Evolutionary conservation across 2,329 filamentous ascomycete species (phyloP).

Genomic region (Paracoccidioides lutzii): DNA sequence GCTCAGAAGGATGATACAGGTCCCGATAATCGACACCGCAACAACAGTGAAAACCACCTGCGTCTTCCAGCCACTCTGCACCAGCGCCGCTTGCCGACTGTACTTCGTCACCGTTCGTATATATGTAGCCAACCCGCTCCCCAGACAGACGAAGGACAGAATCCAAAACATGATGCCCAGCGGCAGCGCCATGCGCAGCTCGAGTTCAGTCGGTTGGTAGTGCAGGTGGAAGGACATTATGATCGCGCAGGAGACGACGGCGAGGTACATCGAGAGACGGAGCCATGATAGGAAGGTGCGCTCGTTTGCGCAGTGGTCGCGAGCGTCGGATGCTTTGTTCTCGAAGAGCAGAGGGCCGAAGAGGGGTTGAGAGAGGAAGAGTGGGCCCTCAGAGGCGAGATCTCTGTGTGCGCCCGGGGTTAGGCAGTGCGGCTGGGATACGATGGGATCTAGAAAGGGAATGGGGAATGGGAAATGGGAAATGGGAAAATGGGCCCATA

Average conservation of each 20-base stretch:
- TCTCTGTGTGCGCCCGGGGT: constrained; percentile 15
- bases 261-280: constrained; percentile 78
- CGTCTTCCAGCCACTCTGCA: constrained; percentile 89
- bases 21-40: constrained; percentile 31
- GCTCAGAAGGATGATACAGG: constrained; percentile 33
- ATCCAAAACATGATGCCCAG: constrained; percentile 82
- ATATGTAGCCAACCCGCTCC: constrained; percentile 73
- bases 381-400: constrained; percentile 21
- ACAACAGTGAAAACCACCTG: constrained; percentile 52
- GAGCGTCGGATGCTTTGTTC: constrained; percentile 52
- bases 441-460: background rate
- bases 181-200: constrained; percentile 66
- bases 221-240: constrained; percentile 88
- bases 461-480: background rate
- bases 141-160: constrained; percentile 62
- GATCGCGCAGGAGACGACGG: constrained; percentile 78
- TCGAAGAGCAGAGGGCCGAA: constrained; percentile 52
- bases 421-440: background rate
- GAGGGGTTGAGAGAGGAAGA: constrained; percentile 43
- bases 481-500: constrained; percentile 16
- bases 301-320: constrained; percentile 55
- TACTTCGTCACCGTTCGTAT: constrained; percentile 73
- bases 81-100: constrained; percentile 62
- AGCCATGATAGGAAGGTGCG: constrained; percentile 81
- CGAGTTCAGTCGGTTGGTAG: constrained; percentile 52